Conservation (phyloP, 2,329 filamentous ascomycete genomes). For the Metarhizium anisopliae region DNA sequence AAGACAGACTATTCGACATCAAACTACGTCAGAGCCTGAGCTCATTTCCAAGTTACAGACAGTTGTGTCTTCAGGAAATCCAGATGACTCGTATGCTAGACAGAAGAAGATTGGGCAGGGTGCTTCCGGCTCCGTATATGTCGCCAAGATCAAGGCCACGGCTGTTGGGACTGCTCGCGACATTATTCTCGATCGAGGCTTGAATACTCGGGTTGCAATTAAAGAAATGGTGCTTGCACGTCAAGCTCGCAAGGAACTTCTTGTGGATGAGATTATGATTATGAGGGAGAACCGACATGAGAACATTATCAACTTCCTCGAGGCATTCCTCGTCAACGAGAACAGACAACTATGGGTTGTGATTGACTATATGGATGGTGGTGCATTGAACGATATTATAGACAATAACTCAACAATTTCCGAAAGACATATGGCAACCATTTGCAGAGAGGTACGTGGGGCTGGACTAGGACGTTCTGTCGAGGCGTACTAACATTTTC, state of each 20-base stretch:
- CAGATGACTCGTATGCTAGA: constrained; percentile 89
- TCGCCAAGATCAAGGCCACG: constrained; percentile 83
- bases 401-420: constrained; percentile 90
- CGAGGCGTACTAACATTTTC: constrained; percentile 6
- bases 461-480: neutral
- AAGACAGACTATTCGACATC: constrained; percentile 88
- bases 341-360: constrained; percentile 95
- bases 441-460: constrained; percentile 74
- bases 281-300: constrained; percentile 98
- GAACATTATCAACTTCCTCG: constrained; percentile 97
- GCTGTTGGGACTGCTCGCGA: constrained; percentile 71
- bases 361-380: constrained; percentile 99
- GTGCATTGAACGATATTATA: constrained; percentile 92
- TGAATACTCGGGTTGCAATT: constrained; percentile 83
- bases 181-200: constrained; percentile 66
- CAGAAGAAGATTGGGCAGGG: constrained; percentile 99
- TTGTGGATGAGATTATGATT: constrained; percentile 97
- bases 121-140: constrained; percentile 92
- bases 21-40: constrained; percentile 44
- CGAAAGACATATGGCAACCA: constrained; percentile 93
- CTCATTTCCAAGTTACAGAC: constrained; percentile 92
- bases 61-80: constrained; percentile 88
- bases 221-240: constrained; percentile 98
- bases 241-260: constrained; percentile 91
- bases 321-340: constrained; percentile 90